Percentiles rank a stretch among this genome's conserved stretches.
Evolutionary conservation across 345 rosid species (phyloP).

Genomic region (Gossypium rotundifolium): DNA sequence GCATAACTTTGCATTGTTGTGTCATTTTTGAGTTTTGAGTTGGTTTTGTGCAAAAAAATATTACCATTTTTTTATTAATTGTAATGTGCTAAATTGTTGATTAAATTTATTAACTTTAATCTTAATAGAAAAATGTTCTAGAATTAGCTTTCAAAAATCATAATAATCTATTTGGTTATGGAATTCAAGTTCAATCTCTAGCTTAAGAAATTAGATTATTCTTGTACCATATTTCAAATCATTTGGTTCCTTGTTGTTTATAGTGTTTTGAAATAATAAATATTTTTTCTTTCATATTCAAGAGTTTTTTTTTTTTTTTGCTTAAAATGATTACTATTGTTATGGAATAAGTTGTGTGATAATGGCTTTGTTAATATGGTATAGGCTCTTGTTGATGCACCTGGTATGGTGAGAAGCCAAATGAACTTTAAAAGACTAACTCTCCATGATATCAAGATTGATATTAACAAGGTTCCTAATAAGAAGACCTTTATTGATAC

Average conservation of each 20-base stretch:
- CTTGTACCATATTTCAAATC: neutral
- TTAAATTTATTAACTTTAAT: neutral
- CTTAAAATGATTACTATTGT: neutral
- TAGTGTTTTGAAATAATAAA: too few species aligned
- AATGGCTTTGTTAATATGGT: neutral
- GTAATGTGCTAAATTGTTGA: neutral
- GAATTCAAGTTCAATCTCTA: neutral
- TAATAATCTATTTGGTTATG: neutral
- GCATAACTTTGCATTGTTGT: neutral
- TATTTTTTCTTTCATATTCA: too few species aligned
- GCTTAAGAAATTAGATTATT: neutral
- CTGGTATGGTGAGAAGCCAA: slow-evolving; percentile 83
- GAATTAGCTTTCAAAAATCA: too few species aligned
- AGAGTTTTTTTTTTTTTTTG: too few species aligned
- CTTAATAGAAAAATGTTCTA: neutral
- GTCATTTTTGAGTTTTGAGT: slow-evolving; percentile 14
- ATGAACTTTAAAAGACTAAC: slow-evolving; percentile 91
- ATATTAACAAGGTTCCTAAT: slow-evolving; percentile 65
- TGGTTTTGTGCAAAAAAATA: slow-evolving; percentile 1
- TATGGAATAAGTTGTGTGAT: neutral
- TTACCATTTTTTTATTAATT: neutral
- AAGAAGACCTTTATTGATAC: slow-evolving; percentile 84
- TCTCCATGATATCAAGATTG: slow-evolving; percentile 76
- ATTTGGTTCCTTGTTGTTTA: too few species aligned
- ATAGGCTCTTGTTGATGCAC: slow-evolving; percentile 93